Percentiles rank a stretch among this genome's conserved stretches.
phyloP scores from a whole-genome alignment of 441 rosid species.

The Melastoma candidum region DNA sequence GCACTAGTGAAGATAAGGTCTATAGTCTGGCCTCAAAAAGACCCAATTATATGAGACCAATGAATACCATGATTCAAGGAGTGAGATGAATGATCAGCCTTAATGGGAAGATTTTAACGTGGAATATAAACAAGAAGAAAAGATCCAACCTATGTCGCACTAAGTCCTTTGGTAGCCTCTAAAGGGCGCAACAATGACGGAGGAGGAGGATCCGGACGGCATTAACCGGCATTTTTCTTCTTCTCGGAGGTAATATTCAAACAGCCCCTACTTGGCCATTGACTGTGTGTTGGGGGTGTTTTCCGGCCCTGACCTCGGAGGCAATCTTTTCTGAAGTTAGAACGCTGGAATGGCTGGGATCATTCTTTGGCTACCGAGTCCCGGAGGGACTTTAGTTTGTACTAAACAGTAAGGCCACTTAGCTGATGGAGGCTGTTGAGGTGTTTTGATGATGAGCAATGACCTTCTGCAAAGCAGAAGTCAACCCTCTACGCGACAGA shows the following conservation, averaged over 20 bases:
- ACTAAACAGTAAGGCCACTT: too few relatives aligned
- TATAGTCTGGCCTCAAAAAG: conserved; percentile 36
- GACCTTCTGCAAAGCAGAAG: too few relatives aligned
- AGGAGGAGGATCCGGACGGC: conserved; percentile 35
- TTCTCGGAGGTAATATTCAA: neutral
- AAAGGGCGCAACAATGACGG: conserved; percentile 77
- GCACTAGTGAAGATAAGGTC: conserved; percentile 52
- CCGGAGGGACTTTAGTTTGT: too few relatives aligned
- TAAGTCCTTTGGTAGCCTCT: conserved; percentile 61
- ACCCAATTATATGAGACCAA: conserved; percentile 18
- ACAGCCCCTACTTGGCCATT: too few relatives aligned
- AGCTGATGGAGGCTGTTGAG: too few relatives aligned
- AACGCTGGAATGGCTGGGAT: too few relatives aligned
- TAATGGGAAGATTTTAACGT: conserved; percentile 45
- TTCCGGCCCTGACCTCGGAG: too few relatives aligned
- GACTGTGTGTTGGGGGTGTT: too few relatives aligned
- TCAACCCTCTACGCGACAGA: too few relatives aligned
- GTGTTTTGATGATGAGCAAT: too few relatives aligned
- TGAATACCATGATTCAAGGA: conserved; percentile 25
- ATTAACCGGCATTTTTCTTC: neutral
- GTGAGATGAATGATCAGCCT: conserved; percentile 26
- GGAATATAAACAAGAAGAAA: conserved; percentile 87
- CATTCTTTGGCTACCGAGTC: too few relatives aligned
- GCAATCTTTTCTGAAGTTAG: too few relatives aligned
- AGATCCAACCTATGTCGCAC: conserved; percentile 57